Evolutionary conservation across 306 rosid species (phyloP), one percentile per base, ranked within the genome.

Genomic region (Senna siamea): DNA sequence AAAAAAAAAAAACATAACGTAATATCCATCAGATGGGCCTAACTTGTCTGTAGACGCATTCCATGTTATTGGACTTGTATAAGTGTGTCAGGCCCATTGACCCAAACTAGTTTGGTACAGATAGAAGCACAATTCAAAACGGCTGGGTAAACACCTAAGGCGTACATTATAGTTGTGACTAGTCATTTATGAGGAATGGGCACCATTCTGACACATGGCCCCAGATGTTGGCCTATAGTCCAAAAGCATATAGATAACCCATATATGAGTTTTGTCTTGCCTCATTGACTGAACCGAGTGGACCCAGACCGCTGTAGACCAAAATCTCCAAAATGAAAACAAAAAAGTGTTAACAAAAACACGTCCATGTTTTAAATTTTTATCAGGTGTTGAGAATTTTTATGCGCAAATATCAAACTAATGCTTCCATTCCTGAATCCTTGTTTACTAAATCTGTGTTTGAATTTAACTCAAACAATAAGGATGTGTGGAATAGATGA

Each of bases 161-260:
- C 69, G 69, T 35, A 47, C 59, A 46, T 7, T 3, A n/a, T n/a
- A 46, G 38, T 7, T 0, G 40, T 18, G 69, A 28, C 22, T 47
- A 19, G 48, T 47, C 15, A 20, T 59, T 34, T 18, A 44, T 26
- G 62, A 20, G 10, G 53, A 53, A 50, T 38, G 72, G 64, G 17
- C n/a, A 60, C 30, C 20, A 5, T 4, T 62, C 51, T 38, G 51
- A 62, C 69, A 62, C 43, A 53, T 61, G 52, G 48, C 15, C 70
- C 47, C 40, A 34, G 38, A 6, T 61, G 9, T 19, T 53, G 5
- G 15, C 63, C 52, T 35, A 19, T 69, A 26, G 19, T 34, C 46
- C 8, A 52, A 67, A 9, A 47, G 54, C 5, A 22, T 40, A 8
- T 2, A 14, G 17, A 40, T 15, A 46, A 53, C 54, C 63, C 75